Evolutionary conservation across 2,329 filamentous ascomycete genomes (phyloP), one percentile per base, ranked within the genome.

Genomic region (Monosporascus cannonballus): DNA sequence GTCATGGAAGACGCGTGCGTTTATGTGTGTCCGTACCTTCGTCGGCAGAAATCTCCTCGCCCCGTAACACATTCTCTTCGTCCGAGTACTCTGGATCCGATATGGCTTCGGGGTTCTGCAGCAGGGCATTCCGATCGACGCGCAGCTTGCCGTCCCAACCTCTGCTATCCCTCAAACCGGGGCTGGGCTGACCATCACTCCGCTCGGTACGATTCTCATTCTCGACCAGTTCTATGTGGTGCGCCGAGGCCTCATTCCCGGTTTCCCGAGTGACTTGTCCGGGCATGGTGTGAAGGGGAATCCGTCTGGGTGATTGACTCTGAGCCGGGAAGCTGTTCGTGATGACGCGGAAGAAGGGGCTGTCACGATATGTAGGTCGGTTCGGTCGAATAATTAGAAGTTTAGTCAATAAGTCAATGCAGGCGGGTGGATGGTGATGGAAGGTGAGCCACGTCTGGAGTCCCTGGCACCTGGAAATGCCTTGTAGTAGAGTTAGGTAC

Each of bases 81-180:
- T 89, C 91, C 17, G 89, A 94, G 66, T 93, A 90, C 52, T 96
- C 91, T 0, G 89, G 84, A 63, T 96, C 91, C 44, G 87, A 88
- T 49, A 96, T 71, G 9, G 88, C 89, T 65, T 94, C 90, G 2
- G 90, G 87, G 64, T 96, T 95, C 24, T 80, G 76, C 47, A 95
- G 74, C 34, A 83, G 75, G 2, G 84, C 78, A 65, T 81, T 86
- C 63, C 85, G 84, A 56, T 88, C 84, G 49, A 96, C 73, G 39
- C 89, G 80, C 54, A 93, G 77, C 72, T 93, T 93, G 57, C 89
- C 89, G 69, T 93, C 89, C 89, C 89, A 93, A 56, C 89, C 89
- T 63, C 80, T 84, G 71, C 79, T 84, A 60, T 83, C 80, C 57
- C 73, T 76, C 48, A 82, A 68, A 14, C 71, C 73, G 4, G 76